Evolutionary conservation across 2,329 filamentous ascomycete species (phyloP).

Genomic region (Botryosphaeria dothidea): DNA sequence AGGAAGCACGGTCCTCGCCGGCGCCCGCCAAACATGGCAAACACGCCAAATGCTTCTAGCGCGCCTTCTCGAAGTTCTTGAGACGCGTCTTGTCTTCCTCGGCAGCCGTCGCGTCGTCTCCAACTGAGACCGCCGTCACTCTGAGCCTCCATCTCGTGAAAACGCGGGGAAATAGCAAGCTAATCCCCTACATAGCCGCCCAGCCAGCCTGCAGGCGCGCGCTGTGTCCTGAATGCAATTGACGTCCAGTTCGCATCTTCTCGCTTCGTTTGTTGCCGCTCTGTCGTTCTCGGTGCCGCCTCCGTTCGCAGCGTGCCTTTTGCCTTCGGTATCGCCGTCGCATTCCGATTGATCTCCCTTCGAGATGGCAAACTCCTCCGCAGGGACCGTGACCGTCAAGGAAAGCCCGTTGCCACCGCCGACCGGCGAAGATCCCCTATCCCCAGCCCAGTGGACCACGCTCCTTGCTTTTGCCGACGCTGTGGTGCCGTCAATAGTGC

Average conservation of each 20-base stretch:
- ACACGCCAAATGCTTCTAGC: neutral
- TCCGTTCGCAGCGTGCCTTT: neutral
- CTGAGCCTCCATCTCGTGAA: slow-evolving; percentile 2
- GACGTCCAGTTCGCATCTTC: neutral
- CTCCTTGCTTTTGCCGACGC: slow-evolving; percentile 60
- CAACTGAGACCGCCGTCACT: neutral
- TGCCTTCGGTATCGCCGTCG: neutral
- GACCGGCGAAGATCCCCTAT: slow-evolving; percentile 51
- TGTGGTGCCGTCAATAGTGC: slow-evolving; percentile 60
- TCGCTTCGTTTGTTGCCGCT: neutral
- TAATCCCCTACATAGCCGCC: slow-evolving; percentile 6
- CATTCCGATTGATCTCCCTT: neutral
- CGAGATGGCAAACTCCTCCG: neutral
- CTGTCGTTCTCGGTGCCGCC: neutral
- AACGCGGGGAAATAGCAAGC: slow-evolving; percentile 13
- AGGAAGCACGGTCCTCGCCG: neutral
- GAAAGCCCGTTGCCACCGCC: slow-evolving; percentile 47
- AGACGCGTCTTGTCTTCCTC: neutral
- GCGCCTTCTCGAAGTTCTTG: neutral
- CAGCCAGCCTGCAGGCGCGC: neutral
- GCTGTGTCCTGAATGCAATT: neutral
- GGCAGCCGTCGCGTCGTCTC: neutral
- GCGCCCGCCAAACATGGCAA: no score
- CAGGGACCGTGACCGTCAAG: neutral
- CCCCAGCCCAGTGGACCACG: slow-evolving; percentile 59